These are phyloP conservation scores for Vigna hirtella DNA, from an alignment of 306 rosid species.

Conservation along the genomic window DNA sequence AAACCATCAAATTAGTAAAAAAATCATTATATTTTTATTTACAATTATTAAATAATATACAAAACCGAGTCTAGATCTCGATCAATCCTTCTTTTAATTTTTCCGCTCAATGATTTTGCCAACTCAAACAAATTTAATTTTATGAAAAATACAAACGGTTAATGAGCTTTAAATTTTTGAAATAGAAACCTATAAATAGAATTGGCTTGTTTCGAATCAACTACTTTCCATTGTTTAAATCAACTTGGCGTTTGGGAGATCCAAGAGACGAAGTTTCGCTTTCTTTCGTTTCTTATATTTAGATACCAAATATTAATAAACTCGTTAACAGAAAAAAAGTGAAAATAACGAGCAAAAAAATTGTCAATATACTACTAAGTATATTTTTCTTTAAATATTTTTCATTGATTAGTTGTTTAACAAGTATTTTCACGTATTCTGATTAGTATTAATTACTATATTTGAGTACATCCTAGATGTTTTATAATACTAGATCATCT, in stretches of 20 bases:
- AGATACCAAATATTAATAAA: not conserved
- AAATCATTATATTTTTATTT: not conserved
- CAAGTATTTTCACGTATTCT: not conserved
- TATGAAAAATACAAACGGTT: no score
- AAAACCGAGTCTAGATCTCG: no score
- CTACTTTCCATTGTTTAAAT: conserved; percentile 22
- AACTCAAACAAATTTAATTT: no score
- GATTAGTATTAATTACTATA: no score
- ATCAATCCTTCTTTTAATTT: no score
- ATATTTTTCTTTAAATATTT: not conserved
- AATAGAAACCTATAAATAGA: not conserved
- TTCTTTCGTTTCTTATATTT: conserved; percentile 4
- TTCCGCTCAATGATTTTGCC: no score
- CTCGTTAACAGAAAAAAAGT: no score
- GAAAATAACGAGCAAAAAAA: not conserved
- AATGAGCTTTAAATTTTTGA: conserved; percentile 17
- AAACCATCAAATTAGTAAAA: not conserved
- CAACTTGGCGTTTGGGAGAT: conserved; percentile 37
- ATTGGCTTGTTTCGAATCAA: not conserved
- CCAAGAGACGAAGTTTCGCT: not conserved
- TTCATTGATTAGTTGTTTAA: not conserved
- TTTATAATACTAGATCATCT: no score
- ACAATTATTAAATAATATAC: not conserved
- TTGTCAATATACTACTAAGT: not conserved
- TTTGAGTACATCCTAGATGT: no score